These are phyloP conservation scores for Aspergillus awamori DNA, from an alignment of 2,329 filamentous ascomycete genomes.

Conservation along the genomic window DNA sequence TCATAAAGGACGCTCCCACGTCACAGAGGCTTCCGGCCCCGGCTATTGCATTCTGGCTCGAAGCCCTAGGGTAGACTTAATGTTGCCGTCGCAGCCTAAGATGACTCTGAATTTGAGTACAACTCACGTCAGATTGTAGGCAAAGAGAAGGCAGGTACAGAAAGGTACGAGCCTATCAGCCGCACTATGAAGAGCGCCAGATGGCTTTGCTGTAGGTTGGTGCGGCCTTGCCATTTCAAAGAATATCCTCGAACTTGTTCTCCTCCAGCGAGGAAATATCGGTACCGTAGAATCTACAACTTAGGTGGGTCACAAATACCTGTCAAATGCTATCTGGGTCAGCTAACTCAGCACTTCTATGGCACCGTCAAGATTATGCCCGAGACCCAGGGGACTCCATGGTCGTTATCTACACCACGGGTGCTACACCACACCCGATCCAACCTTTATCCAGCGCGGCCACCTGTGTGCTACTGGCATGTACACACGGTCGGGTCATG, in stretches of 20 bases:
- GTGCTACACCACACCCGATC: constrained; percentile 33
- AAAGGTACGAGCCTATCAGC: background rate
- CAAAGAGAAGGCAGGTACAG: background rate
- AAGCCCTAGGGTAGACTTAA: background rate
- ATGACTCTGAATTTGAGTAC: background rate
- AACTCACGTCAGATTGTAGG: background rate
- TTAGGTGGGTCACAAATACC: background rate
- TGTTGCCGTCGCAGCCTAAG: background rate
- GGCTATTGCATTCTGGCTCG: background rate
- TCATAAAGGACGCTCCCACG: too few relatives aligned
- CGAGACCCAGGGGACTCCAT: constrained; percentile 34
- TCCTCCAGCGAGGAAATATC: constrained; percentile 28
- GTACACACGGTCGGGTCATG: constrained; percentile 65
- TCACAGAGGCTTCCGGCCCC: background rate
- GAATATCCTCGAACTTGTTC: constrained; percentile 37
- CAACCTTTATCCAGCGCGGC: constrained; percentile 63
- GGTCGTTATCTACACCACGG: constrained; percentile 17
- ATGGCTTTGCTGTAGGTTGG: constrained; percentile 16
- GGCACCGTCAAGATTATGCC: constrained; percentile 39
- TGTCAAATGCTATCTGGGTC: background rate
- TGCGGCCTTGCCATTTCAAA: constrained; percentile 32
- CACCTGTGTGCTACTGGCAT: constrained; percentile 52
- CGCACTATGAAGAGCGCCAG: background rate
- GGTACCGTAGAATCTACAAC: constrained; percentile 30
- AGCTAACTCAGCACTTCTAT: constrained; percentile 20